Conservation (phyloP, 208 protist species). For the Leishmania tarentolae region DNA sequence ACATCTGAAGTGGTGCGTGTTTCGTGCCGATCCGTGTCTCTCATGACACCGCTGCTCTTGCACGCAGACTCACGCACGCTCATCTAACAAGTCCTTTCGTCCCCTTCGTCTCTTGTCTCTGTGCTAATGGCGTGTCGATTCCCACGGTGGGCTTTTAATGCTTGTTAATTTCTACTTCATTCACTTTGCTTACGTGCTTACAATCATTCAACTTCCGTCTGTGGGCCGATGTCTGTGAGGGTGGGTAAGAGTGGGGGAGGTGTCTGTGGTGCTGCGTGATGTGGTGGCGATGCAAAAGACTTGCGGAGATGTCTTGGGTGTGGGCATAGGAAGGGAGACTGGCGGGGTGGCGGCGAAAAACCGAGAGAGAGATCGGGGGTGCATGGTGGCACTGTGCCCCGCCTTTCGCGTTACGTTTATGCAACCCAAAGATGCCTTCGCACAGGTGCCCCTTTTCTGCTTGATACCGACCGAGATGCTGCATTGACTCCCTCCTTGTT, state of each 20-base stretch:
- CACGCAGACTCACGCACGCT: background rate
- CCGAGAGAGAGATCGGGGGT: background rate
- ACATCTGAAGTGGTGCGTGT: background rate
- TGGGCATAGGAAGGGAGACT: background rate
- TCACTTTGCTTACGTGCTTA: too few species aligned
- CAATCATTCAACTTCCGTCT: too few species aligned
- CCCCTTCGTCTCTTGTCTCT: background rate
- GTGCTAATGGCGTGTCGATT: background rate
- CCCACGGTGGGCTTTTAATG: background rate
- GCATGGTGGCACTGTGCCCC: background rate
- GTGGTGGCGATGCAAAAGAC: background rate
- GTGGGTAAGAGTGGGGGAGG: background rate
- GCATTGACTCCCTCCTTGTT: background rate
- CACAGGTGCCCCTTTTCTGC: background rate
- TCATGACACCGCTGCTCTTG: background rate
- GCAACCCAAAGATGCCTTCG: background rate
- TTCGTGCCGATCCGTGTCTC: background rate
- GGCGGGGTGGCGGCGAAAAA: background rate
- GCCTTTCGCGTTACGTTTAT: background rate
- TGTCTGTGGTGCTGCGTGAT: background rate
- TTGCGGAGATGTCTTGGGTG: background rate
- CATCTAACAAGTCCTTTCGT: background rate
- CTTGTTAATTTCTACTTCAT: slow-evolving; percentile 5
- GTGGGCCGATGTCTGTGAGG: background rate
- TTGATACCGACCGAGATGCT: background rate